Base-by-base conservation (phyloP, 768 basidiomycete genomes). In the Psilocybe subaeruginosa region DNA sequence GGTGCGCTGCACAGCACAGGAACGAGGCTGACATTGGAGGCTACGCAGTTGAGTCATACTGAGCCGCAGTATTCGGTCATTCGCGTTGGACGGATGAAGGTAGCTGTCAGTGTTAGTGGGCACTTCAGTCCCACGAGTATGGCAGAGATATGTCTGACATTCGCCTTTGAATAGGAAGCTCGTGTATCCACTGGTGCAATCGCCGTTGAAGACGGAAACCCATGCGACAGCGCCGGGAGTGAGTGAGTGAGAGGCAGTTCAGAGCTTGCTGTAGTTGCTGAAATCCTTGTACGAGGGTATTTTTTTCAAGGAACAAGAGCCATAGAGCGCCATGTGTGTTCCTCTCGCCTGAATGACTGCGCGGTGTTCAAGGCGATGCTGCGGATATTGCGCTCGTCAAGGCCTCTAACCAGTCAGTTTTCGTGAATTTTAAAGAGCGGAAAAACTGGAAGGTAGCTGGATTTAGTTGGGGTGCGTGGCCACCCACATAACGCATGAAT, bases 1-100 rank as follows among this genome's bases (percentile, higher is more conserved):
- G 9, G 41, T 47, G 12, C 8, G 31, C n/a, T 46, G 51, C 51
- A 59, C 58, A 59, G 58, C 58, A 59, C 5, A 14, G 16, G 19
- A 29, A 11, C 11, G 48, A 37, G 41, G 6, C 41, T 31, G 37
- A 49, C 27, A 52, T 27, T 9, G 35, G 50, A 45, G 51, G 17
- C 30, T 53, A 53, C 51, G 37, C 30, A 59, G 33, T 16, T 17
- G 11, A 29, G 45, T 14, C 39, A 41, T n/a, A 3, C 8, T 31
- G 11, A 31, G 47, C 58, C 58, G 58, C 58, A 59, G 51, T 54
- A 17, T n/a, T 59, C 58, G 58, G 58, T 31, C n/a, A 35, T 8
- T 53, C 8, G 8, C 4, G 47, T 49, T n/a, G 19, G n/a, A 27
- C 19, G 47, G 14, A 39, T 8, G 37, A 39, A 43, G 41, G 14